Evolutionary conservation across 2,329 filamentous ascomycete genomes (phyloP), one percentile per base, ranked within the genome.

Genomic region (Pyrenophora teres): DNA sequence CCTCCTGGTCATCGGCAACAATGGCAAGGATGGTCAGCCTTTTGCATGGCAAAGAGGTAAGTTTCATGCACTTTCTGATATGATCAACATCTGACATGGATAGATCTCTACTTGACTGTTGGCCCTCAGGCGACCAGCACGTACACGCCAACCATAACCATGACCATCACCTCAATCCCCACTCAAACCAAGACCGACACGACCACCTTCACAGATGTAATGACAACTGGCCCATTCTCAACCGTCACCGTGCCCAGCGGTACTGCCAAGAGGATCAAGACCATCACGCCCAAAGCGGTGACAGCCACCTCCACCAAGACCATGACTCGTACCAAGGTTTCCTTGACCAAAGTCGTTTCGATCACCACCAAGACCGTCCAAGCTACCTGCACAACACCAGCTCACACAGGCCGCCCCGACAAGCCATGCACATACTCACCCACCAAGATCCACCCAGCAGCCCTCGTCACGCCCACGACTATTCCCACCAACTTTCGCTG

Each of bases 41-140:
- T 77, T 79, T 42, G 77, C 74, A 15, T 78, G 74, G 68, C 65
- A 79, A 57, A 70, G 77, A 63, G 74, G 77, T 65, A 72, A 66
- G 59, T 69, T 36, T 21, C 56, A 69, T 4, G 3, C 16, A 4
- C 15, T 25, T 46, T 23, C 62, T 69, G 8, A 12, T 12, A 36
- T 3, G 13, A 15, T 5, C 12, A 33, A 25, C 16, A 44, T 32
- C 39, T 64, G 32, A 63, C 40, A 1, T 25, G 2, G 15, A 1
- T 46, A 72, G 71, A 73, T 53, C 52, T 73, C 6, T 64, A 62
- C 32, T 59, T 73, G 27, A 69, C 68, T 32, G 62, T 65, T n/a
- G 72, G 70, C 5, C 55, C 62, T 10, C 70, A 72, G 48, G 61
- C 56, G 4, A 74, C 70, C 6, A 57, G 54, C 25, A 73, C 70